Percentiles rank a stretch among this genome's conserved stretches.
phyloP scores from a whole-genome alignment of 192 early-diverging fungal species.

The Pilobolus umbonatus region DNA sequence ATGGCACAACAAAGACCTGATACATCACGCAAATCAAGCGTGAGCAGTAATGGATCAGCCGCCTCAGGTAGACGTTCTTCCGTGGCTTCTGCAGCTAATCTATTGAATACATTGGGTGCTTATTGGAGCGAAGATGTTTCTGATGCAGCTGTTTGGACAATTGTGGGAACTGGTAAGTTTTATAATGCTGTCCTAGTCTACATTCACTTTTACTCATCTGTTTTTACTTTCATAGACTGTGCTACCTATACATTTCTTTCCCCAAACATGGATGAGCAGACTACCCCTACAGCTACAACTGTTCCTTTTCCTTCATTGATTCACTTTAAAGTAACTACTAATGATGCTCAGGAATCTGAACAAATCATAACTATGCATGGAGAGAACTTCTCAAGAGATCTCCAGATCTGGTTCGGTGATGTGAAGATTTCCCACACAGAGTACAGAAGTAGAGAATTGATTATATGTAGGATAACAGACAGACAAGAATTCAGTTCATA shows the following conservation, averaged over 20 bases:
- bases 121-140: conserved; percentile 77
- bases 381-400: conserved; percentile 63
- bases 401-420: conserved; percentile 71
- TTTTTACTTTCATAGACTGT: conserved; percentile 34
- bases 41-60: conserved; percentile 15
- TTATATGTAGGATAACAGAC: conserved; percentile 40
- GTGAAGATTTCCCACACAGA: conserved; percentile 46
- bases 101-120: conserved; percentile 33
- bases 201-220: too few species aligned
- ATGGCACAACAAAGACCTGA: background rate
- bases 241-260: conserved; percentile 41
- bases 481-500: conserved; percentile 18
- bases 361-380: conserved; percentile 57
- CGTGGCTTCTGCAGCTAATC: too few species aligned
- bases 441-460: conserved; percentile 40
- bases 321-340: conserved; percentile 23
- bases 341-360: conserved; percentile 8
- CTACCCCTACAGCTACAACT: conserved; percentile 5
- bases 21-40: conserved; percentile 17
- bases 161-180: conserved; percentile 80
- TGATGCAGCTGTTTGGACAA: conserved; percentile 91
- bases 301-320: conserved; percentile 37
- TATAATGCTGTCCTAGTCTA: too few species aligned
- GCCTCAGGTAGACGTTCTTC: conserved; percentile 2
- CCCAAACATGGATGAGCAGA: conserved; percentile 13